A percentile compares a stretch with the other conserved stretches of the same genome.
Evolutionary conservation across 352 stramenopile genomes (phyloP).

Genomic region (Phytophthora hibernalis): DNA sequence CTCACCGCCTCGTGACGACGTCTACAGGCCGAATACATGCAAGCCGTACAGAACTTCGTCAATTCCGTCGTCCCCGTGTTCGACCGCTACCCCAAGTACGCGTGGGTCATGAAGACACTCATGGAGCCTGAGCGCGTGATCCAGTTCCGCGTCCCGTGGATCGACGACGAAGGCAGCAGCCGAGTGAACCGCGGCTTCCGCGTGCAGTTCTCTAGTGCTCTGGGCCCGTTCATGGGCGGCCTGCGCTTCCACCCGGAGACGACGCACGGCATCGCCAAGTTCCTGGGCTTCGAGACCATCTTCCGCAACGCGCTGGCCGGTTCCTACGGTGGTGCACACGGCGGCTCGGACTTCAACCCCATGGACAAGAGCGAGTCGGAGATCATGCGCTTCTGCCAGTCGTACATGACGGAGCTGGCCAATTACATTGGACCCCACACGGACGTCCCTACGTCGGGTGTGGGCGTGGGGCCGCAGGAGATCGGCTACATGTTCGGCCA

Average conservation of each 20-base stretch:
- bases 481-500: conserved; percentile 98
- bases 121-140: conserved; percentile 97
- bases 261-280: conserved; percentile 90
- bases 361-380: conserved; percentile 97
- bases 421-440: conserved; percentile 98
- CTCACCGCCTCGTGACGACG: conserved; percentile 1
- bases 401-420: conserved; percentile 97
- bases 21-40: conserved; percentile 55
- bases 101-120: conserved; percentile 92
- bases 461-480: conserved; percentile 94
- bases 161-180: conserved; percentile 95
- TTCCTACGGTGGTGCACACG: conserved; percentile 82
- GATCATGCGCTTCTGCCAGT: conserved; percentile 98
- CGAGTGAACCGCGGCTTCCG: conserved; percentile 97
- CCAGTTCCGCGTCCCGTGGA: conserved; percentile 97
- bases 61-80: conserved; percentile 88
- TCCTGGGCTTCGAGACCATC: conserved; percentile 95
- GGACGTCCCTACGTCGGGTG: conserved; percentile 95
- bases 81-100: conserved; percentile 90
- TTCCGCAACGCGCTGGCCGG: conserved; percentile 96
- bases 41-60: conserved; percentile 81
- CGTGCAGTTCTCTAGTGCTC: conserved; percentile 95
- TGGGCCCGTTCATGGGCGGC: conserved; percentile 95
- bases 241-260: conserved; percentile 95
- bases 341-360: conserved; percentile 97